These are phyloP conservation scores for Xerocomus spinulosus DNA, from an alignment of 768 basidiomycete genomes.

Conservation along the genomic window DNA sequence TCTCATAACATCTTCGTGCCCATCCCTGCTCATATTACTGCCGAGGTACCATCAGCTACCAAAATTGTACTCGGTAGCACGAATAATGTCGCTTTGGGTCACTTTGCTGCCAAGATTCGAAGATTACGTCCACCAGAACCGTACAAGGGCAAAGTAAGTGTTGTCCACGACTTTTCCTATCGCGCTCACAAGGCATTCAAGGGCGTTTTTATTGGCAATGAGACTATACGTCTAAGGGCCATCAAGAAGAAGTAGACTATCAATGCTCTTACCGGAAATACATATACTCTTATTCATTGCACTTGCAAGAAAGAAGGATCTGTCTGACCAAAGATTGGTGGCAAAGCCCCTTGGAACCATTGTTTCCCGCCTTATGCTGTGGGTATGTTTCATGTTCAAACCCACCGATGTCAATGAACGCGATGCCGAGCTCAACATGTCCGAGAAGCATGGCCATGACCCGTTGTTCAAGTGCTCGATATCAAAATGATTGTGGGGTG, in stretches of 20 bases:
- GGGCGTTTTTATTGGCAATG: constrained; percentile 93
- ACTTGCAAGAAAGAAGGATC: neutral
- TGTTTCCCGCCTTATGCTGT: neutral
- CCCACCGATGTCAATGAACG: too few relatives aligned
- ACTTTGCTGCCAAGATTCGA: constrained; percentile 85
- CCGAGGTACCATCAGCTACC: constrained; percentile 75
- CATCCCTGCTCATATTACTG: constrained; percentile 77
- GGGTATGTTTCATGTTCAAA: too few relatives aligned
- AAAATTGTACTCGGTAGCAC: constrained; percentile 79
- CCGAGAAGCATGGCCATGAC: neutral
- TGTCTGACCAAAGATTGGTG: neutral
- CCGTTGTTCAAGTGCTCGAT: too few relatives aligned
- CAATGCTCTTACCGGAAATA: constrained; percentile 3
- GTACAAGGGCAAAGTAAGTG: constrained; percentile 92
- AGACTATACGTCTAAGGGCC: constrained; percentile 85
- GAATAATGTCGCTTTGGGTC: constrained; percentile 83
- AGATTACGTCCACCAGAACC: constrained; percentile 88
- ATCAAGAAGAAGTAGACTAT: constrained; percentile 88
- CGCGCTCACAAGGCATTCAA: constrained; percentile 30
- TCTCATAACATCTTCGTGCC: constrained; percentile 83
- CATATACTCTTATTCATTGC: neutral
- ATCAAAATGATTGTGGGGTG: neutral
- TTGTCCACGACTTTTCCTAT: neutral
- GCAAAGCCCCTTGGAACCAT: neutral
- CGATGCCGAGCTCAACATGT: neutral